Conservation (phyloP, 1,284 basidiomycete genomes). For the Apiotrichum sp. region DNA sequence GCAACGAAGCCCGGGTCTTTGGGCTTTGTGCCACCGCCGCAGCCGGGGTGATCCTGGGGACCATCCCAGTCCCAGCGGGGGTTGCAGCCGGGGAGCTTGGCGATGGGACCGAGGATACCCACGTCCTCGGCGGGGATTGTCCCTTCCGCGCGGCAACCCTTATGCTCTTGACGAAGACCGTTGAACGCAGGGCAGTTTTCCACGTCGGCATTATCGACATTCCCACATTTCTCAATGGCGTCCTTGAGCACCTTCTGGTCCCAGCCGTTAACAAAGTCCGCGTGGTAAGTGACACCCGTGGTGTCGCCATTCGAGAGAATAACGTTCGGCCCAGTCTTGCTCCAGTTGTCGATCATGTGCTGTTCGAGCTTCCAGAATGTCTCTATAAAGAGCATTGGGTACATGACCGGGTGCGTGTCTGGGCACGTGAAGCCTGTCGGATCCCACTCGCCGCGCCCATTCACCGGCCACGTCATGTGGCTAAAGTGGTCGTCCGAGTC, state of each 20-base stretch:
- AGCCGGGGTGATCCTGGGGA: neutral
- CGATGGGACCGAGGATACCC: slow-evolving; percentile 4
- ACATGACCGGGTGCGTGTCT: slow-evolving; percentile 23
- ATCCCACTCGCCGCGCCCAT: slow-evolving; percentile 17
- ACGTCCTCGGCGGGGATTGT: slow-evolving; percentile 11
- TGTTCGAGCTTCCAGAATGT: neutral
- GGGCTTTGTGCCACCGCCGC: neutral
- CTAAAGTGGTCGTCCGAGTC: slow-evolving; percentile 47
- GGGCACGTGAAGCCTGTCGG: slow-evolving; percentile 1
- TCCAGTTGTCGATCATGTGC: neutral
- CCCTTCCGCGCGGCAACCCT: slow-evolving; percentile 7
- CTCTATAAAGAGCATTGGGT: slow-evolving; percentile 24
- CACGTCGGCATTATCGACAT: no score
- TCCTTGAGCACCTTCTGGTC: no score
- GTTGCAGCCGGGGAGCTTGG: slow-evolving; percentile 37
- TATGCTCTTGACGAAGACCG: no score
- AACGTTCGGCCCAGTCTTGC: slow-evolving; percentile 21
- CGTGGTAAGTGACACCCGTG: slow-evolving; percentile 21
- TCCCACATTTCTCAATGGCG: neutral
- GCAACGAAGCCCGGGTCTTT: neutral
- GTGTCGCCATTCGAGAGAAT: slow-evolving; percentile 34
- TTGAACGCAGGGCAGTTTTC: no score
- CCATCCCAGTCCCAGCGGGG: slow-evolving; percentile 20
- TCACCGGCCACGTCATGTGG: slow-evolving; percentile 45
- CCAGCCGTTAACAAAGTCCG: neutral